phyloP scores from a whole-genome alignment of 2,329 filamentous ascomycete species.

The Thelonectria rubi region DNA sequence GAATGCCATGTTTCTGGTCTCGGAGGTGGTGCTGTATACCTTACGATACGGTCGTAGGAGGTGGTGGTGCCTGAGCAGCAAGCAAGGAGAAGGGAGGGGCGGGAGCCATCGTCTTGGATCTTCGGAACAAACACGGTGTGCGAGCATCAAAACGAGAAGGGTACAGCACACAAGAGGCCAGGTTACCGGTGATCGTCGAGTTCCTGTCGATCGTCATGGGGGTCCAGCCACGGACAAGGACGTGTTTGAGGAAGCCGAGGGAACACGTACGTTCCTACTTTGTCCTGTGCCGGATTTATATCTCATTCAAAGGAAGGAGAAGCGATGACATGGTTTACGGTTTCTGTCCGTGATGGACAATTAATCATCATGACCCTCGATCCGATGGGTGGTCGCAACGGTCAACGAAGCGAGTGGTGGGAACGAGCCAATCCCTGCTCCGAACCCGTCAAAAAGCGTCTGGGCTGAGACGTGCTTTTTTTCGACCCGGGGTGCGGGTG shows the following conservation, averaged over 20 bases:
- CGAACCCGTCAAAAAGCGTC: no score
- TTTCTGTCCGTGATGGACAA: no score
- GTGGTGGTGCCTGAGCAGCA: neutral
- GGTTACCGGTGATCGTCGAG: conserved; percentile 25
- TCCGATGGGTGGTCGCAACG: no score
- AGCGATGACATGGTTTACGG: no score
- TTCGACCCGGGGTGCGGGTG: neutral
- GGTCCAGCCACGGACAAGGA: conserved; percentile 17
- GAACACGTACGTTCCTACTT: no score
- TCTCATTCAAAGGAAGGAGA: neutral
- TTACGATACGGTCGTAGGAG: neutral
- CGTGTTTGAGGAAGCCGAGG: conserved; percentile 21
- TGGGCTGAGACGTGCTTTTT: no score
- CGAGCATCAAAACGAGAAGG: neutral
- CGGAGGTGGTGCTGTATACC: neutral
- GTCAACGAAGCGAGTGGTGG: no score
- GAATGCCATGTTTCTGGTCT: neutral
- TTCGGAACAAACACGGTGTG: neutral
- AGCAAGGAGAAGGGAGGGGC: neutral
- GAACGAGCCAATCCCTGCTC: no score
- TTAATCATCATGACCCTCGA: no score
- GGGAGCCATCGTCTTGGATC: conserved; percentile 1
- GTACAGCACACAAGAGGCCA: neutral
- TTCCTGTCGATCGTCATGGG: conserved; percentile 32
- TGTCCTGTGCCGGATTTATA: no score